A percentile compares a stretch with the other conserved stretches of the same genome.
These are phyloP conservation scores for Aegilops longissima DNA, from an alignment of 176 grass and related monocot species.

Conservation along the genomic window DNA sequence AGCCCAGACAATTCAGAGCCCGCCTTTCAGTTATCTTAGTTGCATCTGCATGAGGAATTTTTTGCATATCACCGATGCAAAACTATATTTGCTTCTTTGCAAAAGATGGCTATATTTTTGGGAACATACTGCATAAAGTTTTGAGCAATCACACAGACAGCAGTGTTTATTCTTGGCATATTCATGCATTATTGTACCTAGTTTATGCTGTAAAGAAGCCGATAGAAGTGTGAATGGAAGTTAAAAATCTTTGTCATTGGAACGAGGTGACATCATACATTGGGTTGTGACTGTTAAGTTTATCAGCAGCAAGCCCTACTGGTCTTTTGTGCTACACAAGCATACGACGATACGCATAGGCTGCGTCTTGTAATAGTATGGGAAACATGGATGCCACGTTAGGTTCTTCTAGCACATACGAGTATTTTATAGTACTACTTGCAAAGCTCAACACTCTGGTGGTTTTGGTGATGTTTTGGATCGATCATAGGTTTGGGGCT, in stretches of 20 bases:
- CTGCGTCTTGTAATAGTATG: background rate
- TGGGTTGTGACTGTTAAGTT: slow-evolving; percentile 29
- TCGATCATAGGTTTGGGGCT: too few species aligned
- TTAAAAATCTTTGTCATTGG: background rate
- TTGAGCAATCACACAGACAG: background rate
- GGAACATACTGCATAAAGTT: background rate
- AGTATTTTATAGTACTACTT: background rate
- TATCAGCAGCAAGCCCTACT: background rate
- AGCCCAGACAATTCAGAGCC: background rate
- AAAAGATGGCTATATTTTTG: background rate
- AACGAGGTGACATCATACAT: background rate
- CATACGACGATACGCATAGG: background rate
- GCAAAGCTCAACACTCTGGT: background rate
- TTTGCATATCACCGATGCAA: background rate
- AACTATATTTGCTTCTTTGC: background rate
- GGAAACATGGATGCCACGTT: slow-evolving; percentile 18
- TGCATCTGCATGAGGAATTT: background rate
- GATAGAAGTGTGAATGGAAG: background rate
- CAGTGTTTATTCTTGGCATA: background rate
- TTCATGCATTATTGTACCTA: background rate
- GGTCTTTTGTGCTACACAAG: background rate
- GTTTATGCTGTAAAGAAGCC: background rate
- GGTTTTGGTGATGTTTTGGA: too few species aligned
- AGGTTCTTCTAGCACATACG: background rate
- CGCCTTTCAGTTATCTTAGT: background rate